Evolutionary conservation across 352 stramenopile genomes (phyloP), one percentile per base, ranked within the genome.

Genomic region (Elongisporangium prolatum): DNA sequence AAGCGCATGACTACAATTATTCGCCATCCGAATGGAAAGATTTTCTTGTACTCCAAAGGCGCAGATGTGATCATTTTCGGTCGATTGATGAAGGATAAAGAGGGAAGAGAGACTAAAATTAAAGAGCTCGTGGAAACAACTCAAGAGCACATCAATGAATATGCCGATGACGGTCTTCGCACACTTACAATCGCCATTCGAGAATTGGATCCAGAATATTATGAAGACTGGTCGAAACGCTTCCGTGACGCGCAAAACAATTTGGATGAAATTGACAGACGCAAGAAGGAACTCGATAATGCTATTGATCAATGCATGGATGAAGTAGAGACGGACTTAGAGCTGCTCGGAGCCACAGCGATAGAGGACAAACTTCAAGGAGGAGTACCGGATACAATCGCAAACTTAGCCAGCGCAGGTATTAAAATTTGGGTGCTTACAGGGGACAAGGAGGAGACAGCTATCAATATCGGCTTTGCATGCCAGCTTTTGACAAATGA

Each of bases 401-500:
- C 80, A 9, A 83, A 90, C 47, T 71, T 98, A 7, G 75, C 83
- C 0, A 72, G 64, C 11, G 93, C 90, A 2, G 91, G 93, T 2
- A 91, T 98, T 28, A 95, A 96, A 62, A 89, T 98, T 18, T 98
- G 92, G 90, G 91, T 98, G 20, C 85, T 98, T 47, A 98, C 93
- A 4, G 93, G 93, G 5, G 93, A 98, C 70, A 98, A 98, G 61
- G 72, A 95, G 56, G 93, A 98, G 65, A 98, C 93, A 5, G 93
- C 93, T 18, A 96, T 98, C 63, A 98, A 98, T 67, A 98, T 98
- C 54, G 93, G 84, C 8, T 96, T 96, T 48, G 84, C 89, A 9
- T 96, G 85, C 52, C 85, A 96, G 50, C 67, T 98, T 13, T 51
- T 97, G 18, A 90, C 77, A n/a, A 86, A 88, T 48, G 69, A 88